Percentiles rank a stretch among this genome's conserved stretches.
Evolutionary conservation across 257 asterid species (phyloP).

Genomic region (Primulina huaijiensis): DNA sequence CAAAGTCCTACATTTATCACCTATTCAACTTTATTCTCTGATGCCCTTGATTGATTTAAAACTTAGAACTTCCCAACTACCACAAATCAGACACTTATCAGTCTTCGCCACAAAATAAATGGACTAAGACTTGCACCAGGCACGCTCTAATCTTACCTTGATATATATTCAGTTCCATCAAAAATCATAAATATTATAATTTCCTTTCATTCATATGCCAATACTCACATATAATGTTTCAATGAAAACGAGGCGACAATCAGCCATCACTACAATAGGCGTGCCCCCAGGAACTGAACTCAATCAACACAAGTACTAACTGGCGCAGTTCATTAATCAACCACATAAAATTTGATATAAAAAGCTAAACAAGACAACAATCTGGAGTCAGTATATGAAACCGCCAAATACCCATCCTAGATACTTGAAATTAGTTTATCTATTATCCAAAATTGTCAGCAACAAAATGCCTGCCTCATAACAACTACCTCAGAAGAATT

Average conservation of each 20-base stretch:
- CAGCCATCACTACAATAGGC: not conserved
- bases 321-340: not conserved
- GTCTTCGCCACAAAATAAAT: not conserved
- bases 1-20: not conserved
- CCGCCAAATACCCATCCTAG: not conserved
- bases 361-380: not conserved
- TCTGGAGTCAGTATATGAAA: not conserved
- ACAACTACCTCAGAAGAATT: not conserved
- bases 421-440: not conserved
- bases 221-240: not conserved
- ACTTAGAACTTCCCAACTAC: not conserved
- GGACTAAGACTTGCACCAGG: not conserved
- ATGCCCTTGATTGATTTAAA: not conserved
- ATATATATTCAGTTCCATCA: not conserved
- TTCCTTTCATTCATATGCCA: not conserved
- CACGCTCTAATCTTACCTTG: not conserved
- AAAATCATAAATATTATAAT: not conserved
- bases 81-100: constrained; percentile 7
- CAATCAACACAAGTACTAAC: not conserved
- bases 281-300: constrained; percentile 5
- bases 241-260: not conserved
- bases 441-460: not conserved
- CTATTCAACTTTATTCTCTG: not conserved
- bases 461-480: not conserved
- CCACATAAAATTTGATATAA: not conserved